phyloP scores from a whole-genome alignment of 345 rosid species.

The Syzygium oleosum region DNA sequence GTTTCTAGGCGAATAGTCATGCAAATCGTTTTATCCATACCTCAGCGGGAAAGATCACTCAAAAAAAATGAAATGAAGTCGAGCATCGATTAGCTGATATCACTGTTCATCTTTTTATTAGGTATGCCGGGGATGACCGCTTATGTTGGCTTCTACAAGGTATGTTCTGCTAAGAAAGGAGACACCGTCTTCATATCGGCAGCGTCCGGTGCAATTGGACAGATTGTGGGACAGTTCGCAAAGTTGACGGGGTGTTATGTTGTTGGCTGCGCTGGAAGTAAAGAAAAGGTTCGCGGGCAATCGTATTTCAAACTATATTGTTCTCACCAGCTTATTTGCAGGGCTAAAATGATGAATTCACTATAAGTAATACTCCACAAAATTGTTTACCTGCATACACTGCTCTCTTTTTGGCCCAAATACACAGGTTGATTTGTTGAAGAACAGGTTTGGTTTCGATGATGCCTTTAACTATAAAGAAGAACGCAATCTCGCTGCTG shows the following conservation, averaged over 20 bases:
- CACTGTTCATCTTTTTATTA: not conserved
- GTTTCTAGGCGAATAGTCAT: not conserved
- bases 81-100: not conserved
- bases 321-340: not conserved
- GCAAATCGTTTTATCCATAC: not conserved
- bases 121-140: slow-evolving; percentile 11
- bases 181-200: slow-evolving; percentile 3
- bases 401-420: not conserved
- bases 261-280: slow-evolving; percentile 9
- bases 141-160: slow-evolving; percentile 7
- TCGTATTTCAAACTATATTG: not conserved
- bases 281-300: not conserved
- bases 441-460: slow-evolving; percentile 1
- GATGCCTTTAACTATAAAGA: slow-evolving; percentile 9
- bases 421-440: slow-evolving; percentile 6
- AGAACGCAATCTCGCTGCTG: slow-evolving; percentile 5
- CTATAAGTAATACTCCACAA: too few species aligned
- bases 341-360: not conserved
- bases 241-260: slow-evolving; percentile 7
- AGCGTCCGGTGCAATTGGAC: slow-evolving; percentile 12
- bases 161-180: slow-evolving; percentile 8
- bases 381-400: not conserved
- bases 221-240: slow-evolving; percentile 8
- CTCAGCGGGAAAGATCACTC: not conserved
- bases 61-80: not conserved